Evolutionary conservation across 148 eudicot genomes (phyloP).

Genomic region (Vaccinium macrocarpon): DNA sequence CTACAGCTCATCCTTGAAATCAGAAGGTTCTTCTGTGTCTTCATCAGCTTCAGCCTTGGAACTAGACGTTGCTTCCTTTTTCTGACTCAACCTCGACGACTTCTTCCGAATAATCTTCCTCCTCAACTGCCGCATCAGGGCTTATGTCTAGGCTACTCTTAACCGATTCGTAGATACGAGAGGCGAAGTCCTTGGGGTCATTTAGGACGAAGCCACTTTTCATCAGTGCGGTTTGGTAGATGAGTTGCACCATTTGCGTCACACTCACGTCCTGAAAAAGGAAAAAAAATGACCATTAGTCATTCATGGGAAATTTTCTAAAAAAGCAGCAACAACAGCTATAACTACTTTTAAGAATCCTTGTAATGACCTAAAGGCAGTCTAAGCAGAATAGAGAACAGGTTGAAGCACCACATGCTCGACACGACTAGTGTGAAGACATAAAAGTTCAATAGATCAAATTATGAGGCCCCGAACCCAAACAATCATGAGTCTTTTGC

Average conservation of each 20-base stretch:
- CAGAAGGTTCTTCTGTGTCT: slow-evolving; percentile 22
- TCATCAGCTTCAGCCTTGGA: slow-evolving; percentile 21
- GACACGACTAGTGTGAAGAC: too few relatives aligned
- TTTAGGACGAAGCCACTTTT: slow-evolving; percentile 78
- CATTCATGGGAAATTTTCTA: not conserved
- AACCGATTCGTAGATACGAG: too few relatives aligned
- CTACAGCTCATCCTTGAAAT: slow-evolving; percentile 78
- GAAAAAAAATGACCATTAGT: not conserved
- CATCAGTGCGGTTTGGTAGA: slow-evolving; percentile 95
- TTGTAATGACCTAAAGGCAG: not conserved
- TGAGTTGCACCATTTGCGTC: slow-evolving; percentile 74
- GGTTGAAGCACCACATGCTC: too few relatives aligned
- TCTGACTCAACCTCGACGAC: slow-evolving; percentile 45
- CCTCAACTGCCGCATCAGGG: slow-evolving; percentile 77
- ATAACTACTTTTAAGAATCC: not conserved
- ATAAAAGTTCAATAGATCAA: not conserved
- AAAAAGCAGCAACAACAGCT: not conserved
- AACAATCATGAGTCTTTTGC: not conserved
- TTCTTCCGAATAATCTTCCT: slow-evolving; percentile 81
- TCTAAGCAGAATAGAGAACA: not conserved
- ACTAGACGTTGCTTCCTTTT: slow-evolving; percentile 39
- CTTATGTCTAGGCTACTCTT: too few relatives aligned
- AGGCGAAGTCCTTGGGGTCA: slow-evolving; percentile 89
- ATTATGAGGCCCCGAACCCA: not conserved
- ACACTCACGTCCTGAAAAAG: slow-evolving; percentile 62